Evolutionary conservation across 495 filamentous ascomycete genomes (phyloP).

Genomic region (Xylaria longipes): DNA sequence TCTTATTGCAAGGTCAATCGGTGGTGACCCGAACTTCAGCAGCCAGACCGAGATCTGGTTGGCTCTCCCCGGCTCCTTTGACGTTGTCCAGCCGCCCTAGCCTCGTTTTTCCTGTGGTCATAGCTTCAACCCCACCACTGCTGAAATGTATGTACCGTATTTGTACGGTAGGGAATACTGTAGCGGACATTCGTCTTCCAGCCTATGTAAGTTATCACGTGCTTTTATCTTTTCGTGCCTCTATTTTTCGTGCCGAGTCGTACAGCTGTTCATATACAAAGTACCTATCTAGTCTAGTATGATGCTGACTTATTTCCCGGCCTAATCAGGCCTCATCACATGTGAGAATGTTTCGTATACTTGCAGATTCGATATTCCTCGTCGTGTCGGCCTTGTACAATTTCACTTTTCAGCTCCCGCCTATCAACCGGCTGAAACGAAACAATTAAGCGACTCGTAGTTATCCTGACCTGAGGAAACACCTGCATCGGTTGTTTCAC

Average conservation of each 20-base stretch:
- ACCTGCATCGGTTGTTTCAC: neutral
- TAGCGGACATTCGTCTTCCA: neutral
- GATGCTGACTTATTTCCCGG: neutral
- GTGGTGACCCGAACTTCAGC: slow-evolving; percentile 16
- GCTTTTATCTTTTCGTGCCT: neutral
- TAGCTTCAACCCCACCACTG: slow-evolving; percentile 14
- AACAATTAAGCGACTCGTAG: neutral
- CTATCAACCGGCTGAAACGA: neutral
- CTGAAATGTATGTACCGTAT: neutral
- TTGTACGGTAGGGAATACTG: neutral
- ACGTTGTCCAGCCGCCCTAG: slow-evolving; percentile 8
- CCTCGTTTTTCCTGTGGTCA: slow-evolving; percentile 17
- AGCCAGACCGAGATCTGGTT: slow-evolving; percentile 8
- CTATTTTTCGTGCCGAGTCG: too few species aligned
- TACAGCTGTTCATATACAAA: too few species aligned
- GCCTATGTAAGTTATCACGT: neutral
- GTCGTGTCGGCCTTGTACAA: neutral
- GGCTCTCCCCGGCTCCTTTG: slow-evolving; percentile 1
- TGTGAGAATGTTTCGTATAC: neutral
- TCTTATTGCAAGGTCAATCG: neutral
- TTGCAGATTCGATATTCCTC: too few species aligned
- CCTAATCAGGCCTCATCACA: neutral
- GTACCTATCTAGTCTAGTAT: neutral
- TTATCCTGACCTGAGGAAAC: neutral
- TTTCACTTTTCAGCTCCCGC: neutral